These are phyloP conservation scores for Collybiopsis luxurians DNA, from an alignment of 768 basidiomycete species.

Conservation along the genomic window DNA sequence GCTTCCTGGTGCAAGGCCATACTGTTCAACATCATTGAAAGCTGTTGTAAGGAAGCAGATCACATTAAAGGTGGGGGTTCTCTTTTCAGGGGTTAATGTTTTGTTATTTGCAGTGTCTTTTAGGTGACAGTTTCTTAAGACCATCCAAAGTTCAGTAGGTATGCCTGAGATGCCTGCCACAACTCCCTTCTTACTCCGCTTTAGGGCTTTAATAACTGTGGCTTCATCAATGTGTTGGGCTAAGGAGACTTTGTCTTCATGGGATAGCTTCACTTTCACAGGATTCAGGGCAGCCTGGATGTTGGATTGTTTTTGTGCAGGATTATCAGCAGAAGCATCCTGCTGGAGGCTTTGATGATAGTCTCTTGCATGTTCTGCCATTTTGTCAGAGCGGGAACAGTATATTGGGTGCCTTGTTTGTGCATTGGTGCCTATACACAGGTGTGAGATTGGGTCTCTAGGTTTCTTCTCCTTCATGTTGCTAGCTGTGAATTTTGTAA, in stretches of 20 bases:
- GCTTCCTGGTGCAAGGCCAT: conserved; percentile 13
- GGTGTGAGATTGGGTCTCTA: neutral
- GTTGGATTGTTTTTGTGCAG: neutral
- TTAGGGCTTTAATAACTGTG: neutral
- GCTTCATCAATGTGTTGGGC: neutral
- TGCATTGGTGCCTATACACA: no score
- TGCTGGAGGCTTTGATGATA: neutral
- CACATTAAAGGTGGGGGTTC: conserved; percentile 4
- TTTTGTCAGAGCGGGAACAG: neutral
- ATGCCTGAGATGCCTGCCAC: conserved; percentile 8
- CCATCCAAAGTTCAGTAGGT: conserved; percentile 7
- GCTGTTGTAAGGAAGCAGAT: neutral
- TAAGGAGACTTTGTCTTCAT: neutral
- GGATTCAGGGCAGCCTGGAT: neutral
- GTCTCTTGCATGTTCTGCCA: neutral
- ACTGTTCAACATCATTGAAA: conserved; percentile 21
- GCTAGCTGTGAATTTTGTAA: neutral
- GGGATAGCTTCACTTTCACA: neutral
- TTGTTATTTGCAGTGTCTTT: neutral
- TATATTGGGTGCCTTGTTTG: no score
- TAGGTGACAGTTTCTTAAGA: neutral
- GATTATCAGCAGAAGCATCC: neutral
- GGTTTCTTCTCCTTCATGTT: neutral
- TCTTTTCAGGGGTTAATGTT: neutral
- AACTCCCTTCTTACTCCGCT: neutral